phyloP scores from a whole-genome alignment of 2,329 filamentous ascomycete species.

The Ophiostoma ulmi region DNA sequence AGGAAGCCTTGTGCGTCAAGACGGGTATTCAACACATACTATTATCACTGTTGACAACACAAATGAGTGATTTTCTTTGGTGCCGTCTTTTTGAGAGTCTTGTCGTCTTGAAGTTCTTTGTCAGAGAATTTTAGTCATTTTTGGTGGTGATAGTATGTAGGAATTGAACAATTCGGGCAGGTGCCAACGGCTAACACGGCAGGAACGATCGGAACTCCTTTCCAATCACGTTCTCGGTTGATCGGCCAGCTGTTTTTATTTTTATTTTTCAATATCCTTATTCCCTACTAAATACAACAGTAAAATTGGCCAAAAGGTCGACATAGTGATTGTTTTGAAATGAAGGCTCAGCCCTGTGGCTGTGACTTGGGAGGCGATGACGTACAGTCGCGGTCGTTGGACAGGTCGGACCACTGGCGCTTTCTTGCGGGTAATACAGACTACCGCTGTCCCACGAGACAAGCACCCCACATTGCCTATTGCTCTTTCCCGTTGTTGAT shows the following conservation, averaged over 20 bases:
- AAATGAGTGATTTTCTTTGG: neutral
- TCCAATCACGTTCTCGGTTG: neutral
- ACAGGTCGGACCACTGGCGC: neutral
- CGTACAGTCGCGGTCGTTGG: slow-evolving; percentile 16
- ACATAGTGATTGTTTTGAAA: neutral
- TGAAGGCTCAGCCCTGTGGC: slow-evolving; percentile 23
- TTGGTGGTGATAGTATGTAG: neutral
- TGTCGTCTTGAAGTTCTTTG: neutral
- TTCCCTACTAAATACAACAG: neutral
- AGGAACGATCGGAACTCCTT: neutral
- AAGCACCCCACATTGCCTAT: neutral
- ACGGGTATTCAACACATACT: neutral
- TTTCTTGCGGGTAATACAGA: neutral
- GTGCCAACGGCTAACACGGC: neutral
- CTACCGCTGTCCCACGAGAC: neutral
- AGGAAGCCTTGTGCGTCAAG: neutral
- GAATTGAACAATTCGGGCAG: too few relatives aligned
- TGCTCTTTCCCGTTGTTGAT: neutral
- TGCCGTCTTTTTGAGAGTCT: neutral
- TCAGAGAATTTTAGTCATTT: neutral
- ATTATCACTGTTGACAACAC: neutral
- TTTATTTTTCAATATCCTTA: neutral
- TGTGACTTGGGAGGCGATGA: slow-evolving; percentile 22
- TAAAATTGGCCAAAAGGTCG: neutral
- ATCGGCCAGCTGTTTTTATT: neutral